Evolutionary conservation across 768 basidiomycete genomes (phyloP), one percentile per base, ranked within the genome.

Genomic region (Albatrellus ellisii): DNA sequence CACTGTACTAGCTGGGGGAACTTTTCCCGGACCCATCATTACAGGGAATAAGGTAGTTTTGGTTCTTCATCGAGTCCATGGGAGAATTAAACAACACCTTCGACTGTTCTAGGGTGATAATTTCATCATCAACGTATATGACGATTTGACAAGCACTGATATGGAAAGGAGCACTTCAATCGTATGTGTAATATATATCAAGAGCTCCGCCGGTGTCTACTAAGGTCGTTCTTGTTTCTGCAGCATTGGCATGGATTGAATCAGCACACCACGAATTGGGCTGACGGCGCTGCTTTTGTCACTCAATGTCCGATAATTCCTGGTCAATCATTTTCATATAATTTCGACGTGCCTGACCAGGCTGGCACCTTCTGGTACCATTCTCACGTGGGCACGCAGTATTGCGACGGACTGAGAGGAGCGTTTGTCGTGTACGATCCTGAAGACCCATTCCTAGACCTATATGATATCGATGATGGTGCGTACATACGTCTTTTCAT

Each of bases 391-490:
- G 62, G 59, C 4, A 63, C 63, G 0, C 73, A 75, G 47, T 74
- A 73, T 41, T 75, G 74, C 39, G 73, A 76, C 41, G 73, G 73
- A 0, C 59, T 75, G 22, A 55, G 73, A 32, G 73, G 72, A 0
- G 59, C 66, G 2, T 27, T 73, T 26, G 62, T 75, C 6, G 56
- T 74, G 1, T 52, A 52, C 35, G 52, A 54, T 37, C 50, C 47
- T 14, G 14, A 47, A 11, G 69, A 72, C 45, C 71, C 70, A 12
- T 59, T 58, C 41, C 48, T 41, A 1, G 26, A 50, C 9, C 42
- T 70, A 12, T 71, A 72, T 45, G 69, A 71, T 43, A 56, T 68
- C 10, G 69, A 71, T 42, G 59, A 73, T 50, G 68, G 68, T 68
- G 28, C 47, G 46, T 29, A 11, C 17, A 21, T 29, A 34, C 38